Percentiles rank a stretch among this genome's conserved stretches.
Evolutionary conservation across 371 early-diverging fungal genomes (phyloP).

Genomic region (Zychaea mexicana): DNA sequence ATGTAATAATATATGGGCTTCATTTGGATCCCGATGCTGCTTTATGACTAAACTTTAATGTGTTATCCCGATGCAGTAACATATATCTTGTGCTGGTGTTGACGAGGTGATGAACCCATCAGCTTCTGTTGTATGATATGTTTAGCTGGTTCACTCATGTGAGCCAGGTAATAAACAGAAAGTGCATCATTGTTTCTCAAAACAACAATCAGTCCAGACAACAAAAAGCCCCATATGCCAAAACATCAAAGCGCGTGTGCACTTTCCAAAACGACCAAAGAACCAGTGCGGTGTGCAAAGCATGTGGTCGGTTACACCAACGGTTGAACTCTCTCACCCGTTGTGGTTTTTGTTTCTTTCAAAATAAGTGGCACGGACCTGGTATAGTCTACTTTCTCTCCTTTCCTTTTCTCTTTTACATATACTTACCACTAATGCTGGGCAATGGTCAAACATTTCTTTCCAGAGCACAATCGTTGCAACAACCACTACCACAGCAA

Average conservation of each 20-base stretch:
- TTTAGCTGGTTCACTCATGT: no score
- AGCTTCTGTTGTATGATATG: no score
- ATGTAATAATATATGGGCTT: no score
- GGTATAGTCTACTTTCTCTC: not conserved
- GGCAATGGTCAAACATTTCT: not conserved
- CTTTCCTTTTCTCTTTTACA: not conserved
- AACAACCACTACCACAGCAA: not conserved
- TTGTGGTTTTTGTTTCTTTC: not conserved
- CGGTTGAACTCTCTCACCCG: not conserved
- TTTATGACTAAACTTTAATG: no score
- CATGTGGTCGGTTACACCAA: not conserved
- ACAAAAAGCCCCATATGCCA: no score
- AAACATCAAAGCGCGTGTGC: not conserved
- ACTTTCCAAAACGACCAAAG: not conserved
- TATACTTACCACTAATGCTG: not conserved
- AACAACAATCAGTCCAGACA: no score
- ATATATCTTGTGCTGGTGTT: no score
- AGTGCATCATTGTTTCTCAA: no score
- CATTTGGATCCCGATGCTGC: no score
- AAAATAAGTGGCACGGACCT: not conserved
- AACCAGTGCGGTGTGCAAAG: not conserved
- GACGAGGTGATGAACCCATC: no score
- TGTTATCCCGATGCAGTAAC: no score
- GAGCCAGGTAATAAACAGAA: no score
- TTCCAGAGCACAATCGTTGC: not conserved